A percentile compares a stretch with the other conserved stretches of the same genome.
phyloP scores from a whole-genome alignment of 2,329 filamentous ascomycete species.

The Periconia sp. region DNA sequence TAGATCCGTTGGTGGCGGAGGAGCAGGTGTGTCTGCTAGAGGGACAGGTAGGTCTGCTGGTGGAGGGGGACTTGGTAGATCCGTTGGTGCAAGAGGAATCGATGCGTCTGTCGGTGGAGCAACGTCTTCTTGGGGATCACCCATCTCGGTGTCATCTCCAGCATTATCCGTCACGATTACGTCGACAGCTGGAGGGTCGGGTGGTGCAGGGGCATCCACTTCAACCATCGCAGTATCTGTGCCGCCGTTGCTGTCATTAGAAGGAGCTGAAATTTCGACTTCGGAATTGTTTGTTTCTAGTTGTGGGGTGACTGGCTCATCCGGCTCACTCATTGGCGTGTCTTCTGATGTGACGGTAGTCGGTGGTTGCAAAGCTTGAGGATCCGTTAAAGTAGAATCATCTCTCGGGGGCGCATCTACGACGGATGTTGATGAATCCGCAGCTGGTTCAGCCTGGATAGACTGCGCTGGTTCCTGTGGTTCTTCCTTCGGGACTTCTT shows the following conservation, averaged over 20 bases:
- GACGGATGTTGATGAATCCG: no score
- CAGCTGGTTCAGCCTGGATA: background rate
- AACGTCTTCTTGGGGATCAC: conserved; percentile 38
- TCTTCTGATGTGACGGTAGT: no score
- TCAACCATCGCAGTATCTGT: conserved; percentile 34
- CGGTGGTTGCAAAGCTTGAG: background rate
- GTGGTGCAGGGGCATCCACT: conserved; percentile 16
- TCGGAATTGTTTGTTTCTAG: conserved; percentile 10
- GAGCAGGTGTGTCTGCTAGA: background rate
- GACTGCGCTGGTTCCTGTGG: background rate
- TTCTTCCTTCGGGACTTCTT: conserved; percentile 16
- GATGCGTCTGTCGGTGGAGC: conserved; percentile 30
- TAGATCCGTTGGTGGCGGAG: conserved; percentile 14
- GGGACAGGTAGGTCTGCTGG: conserved; percentile 18
- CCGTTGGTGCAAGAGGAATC: conserved; percentile 23
- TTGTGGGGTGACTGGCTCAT: conserved; percentile 24
- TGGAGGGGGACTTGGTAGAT: background rate
- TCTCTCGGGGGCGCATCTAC: no score
- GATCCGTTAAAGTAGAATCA: no score
- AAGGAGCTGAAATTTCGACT: conserved; percentile 3
- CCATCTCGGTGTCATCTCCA: conserved; percentile 43
- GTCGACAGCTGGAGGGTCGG: conserved; percentile 29
- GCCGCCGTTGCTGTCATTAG: conserved; percentile 4
- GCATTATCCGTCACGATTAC: conserved; percentile 20
- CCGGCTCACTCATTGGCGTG: conserved; percentile 48